Percentiles rank a stretch among this genome's conserved stretches.
These are phyloP conservation scores for Aspergillus sp. DNA, from an alignment of 2,329 filamentous ascomycete species.

Conservation along the genomic window DNA sequence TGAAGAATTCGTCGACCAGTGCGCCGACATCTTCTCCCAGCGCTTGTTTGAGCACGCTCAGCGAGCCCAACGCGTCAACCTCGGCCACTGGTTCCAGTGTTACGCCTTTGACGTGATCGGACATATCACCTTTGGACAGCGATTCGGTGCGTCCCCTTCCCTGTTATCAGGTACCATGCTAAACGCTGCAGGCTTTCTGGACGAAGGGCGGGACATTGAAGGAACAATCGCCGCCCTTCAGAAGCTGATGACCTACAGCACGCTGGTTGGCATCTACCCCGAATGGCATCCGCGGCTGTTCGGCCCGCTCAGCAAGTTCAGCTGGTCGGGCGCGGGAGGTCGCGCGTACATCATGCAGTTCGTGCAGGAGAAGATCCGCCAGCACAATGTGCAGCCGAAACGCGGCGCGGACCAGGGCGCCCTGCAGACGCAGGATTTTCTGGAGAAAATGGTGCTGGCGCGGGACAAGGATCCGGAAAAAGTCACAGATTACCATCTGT, in stretches of 20 bases:
- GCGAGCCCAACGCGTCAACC: conserved; percentile 31
- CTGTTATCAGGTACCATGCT: conserved; percentile 3
- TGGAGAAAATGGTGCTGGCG: conserved; percentile 43
- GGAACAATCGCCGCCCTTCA: conserved; percentile 43
- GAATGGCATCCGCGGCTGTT: conserved; percentile 38
- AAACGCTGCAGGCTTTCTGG: conserved; percentile 42
- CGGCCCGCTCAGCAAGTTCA: conserved; percentile 25
- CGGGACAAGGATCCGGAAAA: conserved; percentile 43
- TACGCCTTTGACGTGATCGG: conserved; percentile 48
- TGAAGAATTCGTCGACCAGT: conserved; percentile 50
- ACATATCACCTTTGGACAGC: conserved; percentile 44
- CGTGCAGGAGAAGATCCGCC: conserved; percentile 30
- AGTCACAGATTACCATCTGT: conserved; percentile 39
- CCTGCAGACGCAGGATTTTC: conserved; percentile 34
- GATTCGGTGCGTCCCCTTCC: conserved; percentile 19
- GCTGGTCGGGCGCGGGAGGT: conserved; percentile 29
- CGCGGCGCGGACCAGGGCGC: not conserved
- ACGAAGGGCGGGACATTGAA: conserved; percentile 45
- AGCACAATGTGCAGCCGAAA: conserved; percentile 18
- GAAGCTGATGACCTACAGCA: conserved; percentile 34
- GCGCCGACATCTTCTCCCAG: conserved; percentile 40
- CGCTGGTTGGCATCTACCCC: conserved; percentile 43
- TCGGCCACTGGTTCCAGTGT: conserved; percentile 37
- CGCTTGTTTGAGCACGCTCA: conserved; percentile 39
- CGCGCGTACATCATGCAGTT: conserved; percentile 32